Base-by-base conservation (phyloP, 163 green algal genomes). In the Chlorella variabilis region DNA sequence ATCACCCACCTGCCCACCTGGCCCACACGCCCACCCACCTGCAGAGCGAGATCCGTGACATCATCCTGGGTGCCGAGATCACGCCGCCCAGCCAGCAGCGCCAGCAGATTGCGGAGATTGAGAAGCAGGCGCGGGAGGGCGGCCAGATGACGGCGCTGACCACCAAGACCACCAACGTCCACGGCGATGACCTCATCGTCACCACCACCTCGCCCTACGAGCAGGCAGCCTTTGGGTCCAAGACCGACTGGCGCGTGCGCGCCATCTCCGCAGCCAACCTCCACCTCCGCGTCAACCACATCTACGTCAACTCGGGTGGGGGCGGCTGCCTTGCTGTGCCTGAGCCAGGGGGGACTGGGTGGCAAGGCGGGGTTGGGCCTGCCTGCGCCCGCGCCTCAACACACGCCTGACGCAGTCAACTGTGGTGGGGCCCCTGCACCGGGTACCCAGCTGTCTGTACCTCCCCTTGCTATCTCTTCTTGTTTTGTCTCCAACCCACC, bases 11-110 rank as follows among this genome's bases (percentile, higher is more conserved):
- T n/a, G n/a, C n/a, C n/a, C n/a, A n/a, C n/a, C n/a, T n/a, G n/a
- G n/a, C n/a, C n/a, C n/a, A n/a, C n/a, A n/a, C n/a, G n/a, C n/a
- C n/a, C n/a, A n/a, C n/a, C n/a, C 23, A n/a, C 20, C 23, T 51
- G 33, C 85, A 96, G 85, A 93, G 68, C 31, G 97, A 99, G 94
- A 98, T 99, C 88, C 91, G 97, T n/a, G 97, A 99, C 91, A 99
- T 99, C 90, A 99, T 99, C 84, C 89, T 99, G 82, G 97, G 97
- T 45, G 97, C 97, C 21, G 97, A 99, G 87, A 99, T 99, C 89
- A 96, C 96, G 62, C 97, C 97, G 39, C 97, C 97, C 39, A 93
- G 74, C 36, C 89, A 96, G 86, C 97, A 99, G 91, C 94, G 97
- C 21, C 96, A 99, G 92, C 94, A 99, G 93, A 98, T 99, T 71